A percentile compares a stretch with the other conserved stretches of the same genome.
phyloP scores from a whole-genome alignment of 1,284 basidiomycete genomes.

The Rhodotorula sp. region DNA sequence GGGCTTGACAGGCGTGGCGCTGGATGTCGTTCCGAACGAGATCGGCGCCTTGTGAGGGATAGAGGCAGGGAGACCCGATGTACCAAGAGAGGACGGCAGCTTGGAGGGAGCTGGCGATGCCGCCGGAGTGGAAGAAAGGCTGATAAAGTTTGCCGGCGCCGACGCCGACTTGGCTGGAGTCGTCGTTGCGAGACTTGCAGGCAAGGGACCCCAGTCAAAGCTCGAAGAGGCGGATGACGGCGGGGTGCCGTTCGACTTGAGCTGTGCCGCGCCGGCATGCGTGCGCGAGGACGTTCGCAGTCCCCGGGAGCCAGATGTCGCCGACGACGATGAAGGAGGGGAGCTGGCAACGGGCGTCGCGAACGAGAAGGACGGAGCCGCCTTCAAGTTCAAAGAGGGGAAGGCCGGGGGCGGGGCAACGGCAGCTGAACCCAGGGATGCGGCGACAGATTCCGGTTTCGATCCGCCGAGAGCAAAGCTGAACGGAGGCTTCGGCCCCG shows the following conservation, averaged over 20 bases:
- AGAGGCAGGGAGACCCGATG: not conserved
- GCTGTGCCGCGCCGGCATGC: constrained; percentile 21
- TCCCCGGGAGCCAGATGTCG: constrained; percentile 3
- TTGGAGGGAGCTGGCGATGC: not conserved
- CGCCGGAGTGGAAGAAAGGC: not conserved
- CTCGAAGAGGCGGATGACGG: not conserved
- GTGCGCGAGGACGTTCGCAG: constrained; percentile 6
- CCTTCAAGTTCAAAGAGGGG: not conserved
- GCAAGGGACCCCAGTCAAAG: constrained; percentile 33
- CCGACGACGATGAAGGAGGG: not conserved
- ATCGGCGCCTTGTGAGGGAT: too few relatives aligned
- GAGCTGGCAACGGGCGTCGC: not conserved
- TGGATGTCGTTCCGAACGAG: not conserved
- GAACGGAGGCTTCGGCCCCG: not conserved
- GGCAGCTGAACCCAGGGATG: not conserved
- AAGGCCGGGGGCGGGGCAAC: not conserved
- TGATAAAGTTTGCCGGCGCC: not conserved
- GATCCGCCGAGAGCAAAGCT: not conserved
- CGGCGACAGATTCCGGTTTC: too few relatives aligned
- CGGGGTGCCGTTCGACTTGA: constrained; percentile 7
- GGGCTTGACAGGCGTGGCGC: constrained; percentile 5
- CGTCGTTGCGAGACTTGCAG: not conserved
- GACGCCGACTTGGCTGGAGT: not conserved
- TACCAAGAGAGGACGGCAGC: constrained; percentile 5
- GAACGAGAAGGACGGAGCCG: constrained; percentile 16